A percentile compares a stretch with the other conserved stretches of the same genome.
These are phyloP conservation scores for Cynara cardunculus DNA, from an alignment of 129 eudicot genomes.

Conservation along the genomic window DNA sequence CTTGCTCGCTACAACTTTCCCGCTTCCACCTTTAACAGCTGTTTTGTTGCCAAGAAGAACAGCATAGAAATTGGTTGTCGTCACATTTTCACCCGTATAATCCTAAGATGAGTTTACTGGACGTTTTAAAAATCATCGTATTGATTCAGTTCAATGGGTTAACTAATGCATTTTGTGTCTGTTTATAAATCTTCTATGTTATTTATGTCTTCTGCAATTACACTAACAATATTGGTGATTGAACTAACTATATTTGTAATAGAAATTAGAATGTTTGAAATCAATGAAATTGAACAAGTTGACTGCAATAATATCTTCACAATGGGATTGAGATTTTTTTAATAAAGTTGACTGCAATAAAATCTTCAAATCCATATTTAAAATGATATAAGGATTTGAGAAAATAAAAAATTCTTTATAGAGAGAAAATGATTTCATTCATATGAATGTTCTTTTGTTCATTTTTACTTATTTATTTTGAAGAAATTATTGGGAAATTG, in stretches of 20 bases:
- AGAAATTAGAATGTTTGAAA: neutral
- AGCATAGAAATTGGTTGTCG: slow-evolving; percentile 45
- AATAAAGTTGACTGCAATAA: neutral
- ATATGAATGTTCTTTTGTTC: too few species aligned
- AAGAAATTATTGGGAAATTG: too few species aligned
- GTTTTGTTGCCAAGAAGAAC: slow-evolving; percentile 67
- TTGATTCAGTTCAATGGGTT: neutral
- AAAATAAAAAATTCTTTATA: too few species aligned
- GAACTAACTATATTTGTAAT: neutral
- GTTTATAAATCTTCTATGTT: neutral
- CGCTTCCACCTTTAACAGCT: slow-evolving; percentile 70
- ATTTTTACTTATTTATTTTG: too few species aligned
- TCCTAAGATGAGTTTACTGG: slow-evolving; percentile 35
- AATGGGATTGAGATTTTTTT: neutral
- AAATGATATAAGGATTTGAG: too few species aligned
- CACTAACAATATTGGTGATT: too few species aligned
- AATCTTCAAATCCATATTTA: neutral
- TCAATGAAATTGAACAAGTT: neutral
- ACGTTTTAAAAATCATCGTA: neutral
- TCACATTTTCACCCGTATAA: slow-evolving; percentile 61
- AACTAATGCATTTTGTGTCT: neutral
- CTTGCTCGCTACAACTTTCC: slow-evolving; percentile 62
- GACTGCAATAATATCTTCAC: neutral
- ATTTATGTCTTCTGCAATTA: too few species aligned
- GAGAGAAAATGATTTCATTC: too few species aligned